Evolutionary conservation across 768 basidiomycete species (phyloP).

Genomic region (Amanita pallidorosea): DNA sequence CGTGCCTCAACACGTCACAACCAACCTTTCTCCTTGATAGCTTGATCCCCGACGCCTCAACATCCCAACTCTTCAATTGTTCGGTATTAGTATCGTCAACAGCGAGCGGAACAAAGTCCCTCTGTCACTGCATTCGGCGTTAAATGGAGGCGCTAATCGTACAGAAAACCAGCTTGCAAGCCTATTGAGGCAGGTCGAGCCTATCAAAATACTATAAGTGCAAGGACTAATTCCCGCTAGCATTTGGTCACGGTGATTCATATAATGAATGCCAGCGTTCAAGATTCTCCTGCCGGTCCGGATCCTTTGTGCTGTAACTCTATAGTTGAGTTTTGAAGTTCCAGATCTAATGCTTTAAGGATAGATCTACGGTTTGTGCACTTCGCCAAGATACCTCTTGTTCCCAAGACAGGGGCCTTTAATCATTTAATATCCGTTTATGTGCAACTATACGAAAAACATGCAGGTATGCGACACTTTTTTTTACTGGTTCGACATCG

Average conservation of each 20-base stretch:
- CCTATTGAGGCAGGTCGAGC: slow-evolving; percentile 4
- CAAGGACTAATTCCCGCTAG: slow-evolving; percentile 7
- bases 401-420: slow-evolving; percentile 1
- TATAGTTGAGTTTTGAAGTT: not conserved
- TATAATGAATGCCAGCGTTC: slow-evolving; percentile 1
- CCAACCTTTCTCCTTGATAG: not conserved
- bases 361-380: not conserved
- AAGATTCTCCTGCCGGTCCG: slow-evolving; percentile 4
- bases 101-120: too few relatives aligned
- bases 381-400: not conserved
- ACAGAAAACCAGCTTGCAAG: not conserved
- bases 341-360: not conserved
- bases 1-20: slow-evolving; percentile 3
- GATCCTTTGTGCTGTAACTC: not conserved
- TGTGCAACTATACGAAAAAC: slow-evolving; percentile 3
- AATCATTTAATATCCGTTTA: slow-evolving; percentile 5
- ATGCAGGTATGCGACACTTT: not conserved
- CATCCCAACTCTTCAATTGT: not conserved
- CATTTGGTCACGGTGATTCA: slow-evolving; percentile 6
- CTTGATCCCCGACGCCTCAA: not conserved
- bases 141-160: not conserved
- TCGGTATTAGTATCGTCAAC: not conserved
- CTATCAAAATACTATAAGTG: slow-evolving; percentile 5
- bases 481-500: not conserved
- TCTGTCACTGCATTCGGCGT: not conserved